Conservation (phyloP, 495 filamentous ascomycete genomes). For the Collariella sp. region DNA sequence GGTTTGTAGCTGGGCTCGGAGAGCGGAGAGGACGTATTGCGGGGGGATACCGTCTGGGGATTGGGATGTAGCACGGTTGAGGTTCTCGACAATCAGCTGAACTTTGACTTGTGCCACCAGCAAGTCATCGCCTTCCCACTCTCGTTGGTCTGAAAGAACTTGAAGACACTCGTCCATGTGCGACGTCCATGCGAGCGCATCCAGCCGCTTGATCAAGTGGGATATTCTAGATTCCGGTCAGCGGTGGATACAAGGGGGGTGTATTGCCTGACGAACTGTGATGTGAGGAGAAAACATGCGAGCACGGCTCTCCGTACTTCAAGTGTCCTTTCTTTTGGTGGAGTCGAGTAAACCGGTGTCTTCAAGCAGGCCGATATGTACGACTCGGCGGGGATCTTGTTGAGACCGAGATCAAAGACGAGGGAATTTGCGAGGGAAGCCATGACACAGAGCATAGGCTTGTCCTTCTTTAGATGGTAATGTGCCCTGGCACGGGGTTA, state of each 20-base stretch:
- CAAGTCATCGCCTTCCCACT: constrained; percentile 43
- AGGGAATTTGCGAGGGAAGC: constrained; percentile 44
- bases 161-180: constrained; percentile 46
- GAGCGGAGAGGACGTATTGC: constrained; percentile 36
- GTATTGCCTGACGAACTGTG: constrained; percentile 31
- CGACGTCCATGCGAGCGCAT: constrained; percentile 43
- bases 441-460: constrained; percentile 35
- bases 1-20: constrained; percentile 37
- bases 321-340: constrained; percentile 30
- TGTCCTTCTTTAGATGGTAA: constrained; percentile 20
- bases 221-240: constrained; percentile 21
- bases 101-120: constrained; percentile 39
- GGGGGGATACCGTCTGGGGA: constrained; percentile 30
- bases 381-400: constrained; percentile 33
- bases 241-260: neutral
- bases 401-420: constrained; percentile 48
- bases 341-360: constrained; percentile 6
- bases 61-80: constrained; percentile 18
- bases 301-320: constrained; percentile 48
- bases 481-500: constrained; percentile 9
- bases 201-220: constrained; percentile 33
- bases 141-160: constrained; percentile 35
- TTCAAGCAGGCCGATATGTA: constrained; percentile 13
- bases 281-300: constrained; percentile 46
- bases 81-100: constrained; percentile 27